phyloP scores from a whole-genome alignment of 129 eudicot genomes.

The Deinandra increscens region DNA sequence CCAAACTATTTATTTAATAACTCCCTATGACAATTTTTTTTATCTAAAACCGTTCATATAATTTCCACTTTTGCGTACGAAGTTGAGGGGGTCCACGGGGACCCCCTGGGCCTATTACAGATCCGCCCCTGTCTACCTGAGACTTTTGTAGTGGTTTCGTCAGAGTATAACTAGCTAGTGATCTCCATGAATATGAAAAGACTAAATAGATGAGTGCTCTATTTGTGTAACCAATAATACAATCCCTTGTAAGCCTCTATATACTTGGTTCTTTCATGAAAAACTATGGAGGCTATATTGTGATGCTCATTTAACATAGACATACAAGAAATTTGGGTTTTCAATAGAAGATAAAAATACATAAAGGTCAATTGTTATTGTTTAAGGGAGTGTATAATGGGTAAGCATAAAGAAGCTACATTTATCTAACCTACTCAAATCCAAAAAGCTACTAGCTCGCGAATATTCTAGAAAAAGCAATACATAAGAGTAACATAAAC shows the following conservation, averaged over 20 bases:
- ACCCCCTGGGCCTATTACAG: no score
- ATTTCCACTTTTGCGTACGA: no score
- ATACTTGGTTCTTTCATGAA: conserved; percentile 2
- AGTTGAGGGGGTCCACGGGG: no score
- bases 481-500: not conserved
- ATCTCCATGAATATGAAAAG: not conserved
- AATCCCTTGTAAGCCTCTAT: not conserved
- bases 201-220: not conserved
- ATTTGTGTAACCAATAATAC: not conserved
- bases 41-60: no score
- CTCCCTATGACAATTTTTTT: no score
- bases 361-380: not conserved
- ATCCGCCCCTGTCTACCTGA: no score
- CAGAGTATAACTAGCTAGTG: not conserved
- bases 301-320: conserved; percentile 8
- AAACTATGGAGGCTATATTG: conserved; percentile 1
- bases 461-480: not conserved
- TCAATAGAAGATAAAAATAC: conserved; percentile 3
- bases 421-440: not conserved
- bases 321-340: not conserved
- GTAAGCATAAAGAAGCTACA: conserved; percentile 14
- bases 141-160: not conserved
- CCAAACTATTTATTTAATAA: no score
- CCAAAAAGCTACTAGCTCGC: conserved; percentile 9
- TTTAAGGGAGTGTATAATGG: not conserved